A percentile compares a stretch with the other conserved stretches of the same genome.
phyloP scores from a whole-genome alignment of 495 filamentous ascomycete genomes.

The Hypoxylon trugodes region DNA sequence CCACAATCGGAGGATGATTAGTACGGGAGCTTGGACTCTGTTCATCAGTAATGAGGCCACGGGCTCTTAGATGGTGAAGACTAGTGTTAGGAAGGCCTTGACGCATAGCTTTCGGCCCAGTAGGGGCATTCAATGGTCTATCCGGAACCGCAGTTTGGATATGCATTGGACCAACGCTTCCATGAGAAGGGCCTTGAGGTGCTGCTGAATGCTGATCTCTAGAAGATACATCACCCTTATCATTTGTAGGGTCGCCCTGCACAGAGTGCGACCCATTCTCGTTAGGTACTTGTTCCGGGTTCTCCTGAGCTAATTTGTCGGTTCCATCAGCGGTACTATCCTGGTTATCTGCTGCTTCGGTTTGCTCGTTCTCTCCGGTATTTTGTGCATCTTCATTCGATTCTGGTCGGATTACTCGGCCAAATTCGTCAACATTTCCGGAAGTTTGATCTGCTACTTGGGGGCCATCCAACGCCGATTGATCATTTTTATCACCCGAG shows the following conservation, averaged over 20 bases:
- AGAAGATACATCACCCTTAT: conserved; percentile 45
- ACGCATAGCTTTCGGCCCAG: conserved; percentile 91
- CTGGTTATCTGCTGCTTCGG: conserved; percentile 12
- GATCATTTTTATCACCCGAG: conserved; percentile 49
- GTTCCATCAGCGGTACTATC: conserved; percentile 31
- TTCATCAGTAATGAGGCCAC: conserved; percentile 54
- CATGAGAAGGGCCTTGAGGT: conserved; percentile 35
- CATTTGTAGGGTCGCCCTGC: conserved; percentile 36
- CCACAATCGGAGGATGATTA: conserved; percentile 40
- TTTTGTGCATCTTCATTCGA: conserved; percentile 29
- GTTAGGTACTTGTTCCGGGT: conserved; percentile 32
- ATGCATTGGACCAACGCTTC: conserved; percentile 31
- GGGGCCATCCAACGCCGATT: conserved; percentile 46
- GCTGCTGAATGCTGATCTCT: conserved; percentile 38
- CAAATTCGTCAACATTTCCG: conserved; percentile 62
- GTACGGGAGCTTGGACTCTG: conserved; percentile 48
- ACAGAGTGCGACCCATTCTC: conserved; percentile 31
- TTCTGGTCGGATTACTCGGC: conserved; percentile 52
- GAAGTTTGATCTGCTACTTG: conserved; percentile 44
- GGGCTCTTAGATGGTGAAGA: conserved; percentile 60
- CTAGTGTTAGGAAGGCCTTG: conserved; percentile 83
- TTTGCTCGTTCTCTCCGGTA: conserved; percentile 33
- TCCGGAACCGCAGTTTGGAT: conserved; percentile 47
- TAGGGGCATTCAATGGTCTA: conserved; percentile 75
- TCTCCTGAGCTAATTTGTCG: conserved; percentile 29